A percentile compares a stretch with the other conserved stretches of the same genome.
phyloP scores from a whole-genome alignment of 2,329 filamentous ascomycete species.

The Lachnellula willkommii region DNA sequence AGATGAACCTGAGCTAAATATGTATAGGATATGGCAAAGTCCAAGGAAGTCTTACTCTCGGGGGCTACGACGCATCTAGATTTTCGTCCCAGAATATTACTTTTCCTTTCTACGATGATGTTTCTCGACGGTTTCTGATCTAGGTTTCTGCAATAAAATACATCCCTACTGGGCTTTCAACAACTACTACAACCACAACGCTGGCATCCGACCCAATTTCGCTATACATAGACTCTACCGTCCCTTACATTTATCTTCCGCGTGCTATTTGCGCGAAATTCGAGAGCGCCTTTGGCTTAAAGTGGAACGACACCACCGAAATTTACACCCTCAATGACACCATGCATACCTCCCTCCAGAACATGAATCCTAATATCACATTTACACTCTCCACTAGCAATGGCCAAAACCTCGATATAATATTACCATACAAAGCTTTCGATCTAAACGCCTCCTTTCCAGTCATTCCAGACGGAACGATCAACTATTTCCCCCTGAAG shows the following conservation, averaged over 20 bases:
- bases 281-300: background rate
- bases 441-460: conserved; percentile 34
- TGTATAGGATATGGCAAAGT: background rate
- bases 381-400: conserved; percentile 27
- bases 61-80: background rate
- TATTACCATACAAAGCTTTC: conserved; percentile 33
- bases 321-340: conserved; percentile 29
- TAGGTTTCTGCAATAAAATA: too few relatives aligned
- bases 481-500: conserved; percentile 34
- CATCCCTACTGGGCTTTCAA: background rate
- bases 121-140: background rate
- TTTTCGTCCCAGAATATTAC: background rate
- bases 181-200: background rate
- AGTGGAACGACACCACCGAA: background rate
- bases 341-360: conserved; percentile 16
- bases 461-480: conserved; percentile 11
- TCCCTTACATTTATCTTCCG: background rate
- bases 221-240: background rate
- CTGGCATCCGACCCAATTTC: background rate
- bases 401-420: conserved; percentile 25
- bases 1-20: too few relatives aligned
- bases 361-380: conserved; percentile 30
- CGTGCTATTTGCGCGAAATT: background rate
- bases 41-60: background rate
- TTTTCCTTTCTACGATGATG: background rate